Evolutionary conservation across 2,329 filamentous ascomycete species (phyloP), one percentile per base, ranked within the genome.

Genomic region (Tolypocladium sp.): DNA sequence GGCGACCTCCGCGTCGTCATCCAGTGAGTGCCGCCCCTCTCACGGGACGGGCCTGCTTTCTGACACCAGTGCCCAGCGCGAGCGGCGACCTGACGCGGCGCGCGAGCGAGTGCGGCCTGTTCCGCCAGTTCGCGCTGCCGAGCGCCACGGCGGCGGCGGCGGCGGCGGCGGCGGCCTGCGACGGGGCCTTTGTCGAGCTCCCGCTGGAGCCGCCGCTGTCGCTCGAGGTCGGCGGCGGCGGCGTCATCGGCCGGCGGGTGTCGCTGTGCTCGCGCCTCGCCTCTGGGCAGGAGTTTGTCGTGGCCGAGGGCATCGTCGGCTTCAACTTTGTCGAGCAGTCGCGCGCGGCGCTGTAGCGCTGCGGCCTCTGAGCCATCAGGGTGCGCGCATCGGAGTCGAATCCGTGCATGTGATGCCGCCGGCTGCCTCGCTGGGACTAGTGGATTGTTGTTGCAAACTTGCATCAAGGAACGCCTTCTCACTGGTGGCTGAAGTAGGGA

Each of bases 271-370:
- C 70, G 0, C 62, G 66, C 0, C 58, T 63, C 0, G 54, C 58
- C 0, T 61, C 58, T 62, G 71, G 71, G 13, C 61, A 46, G 37
- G 65, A 65, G 33, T 63, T 63, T 6, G 69, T 77, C 0, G 62
- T 79, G 4, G 78, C 78, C 0, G 78, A 81, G 62, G 79, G 79
- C 0, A 78, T 81, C n/a, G 76, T 80, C 5, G 79, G 79, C 1
- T 79, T 78, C 64, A 81, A 81, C 41, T 74, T 72, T 52, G 56
- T 68, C 57, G 67, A 63, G 40, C 61, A 44, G 8, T 55, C 49
- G 35, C 51, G 37, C 20, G 49, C 49, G 8, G 27, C 30, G 2
- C 49, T 35, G 3, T 52, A 30, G 30, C 10, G 8, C 20, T 13
- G 46, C 25, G 27, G 25, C 25, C 13, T 9, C 1, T 5, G 17